Evolutionary conservation across 2,329 filamentous ascomycete genomes (phyloP).

Genomic region (Canariomyces notabilis): DNA sequence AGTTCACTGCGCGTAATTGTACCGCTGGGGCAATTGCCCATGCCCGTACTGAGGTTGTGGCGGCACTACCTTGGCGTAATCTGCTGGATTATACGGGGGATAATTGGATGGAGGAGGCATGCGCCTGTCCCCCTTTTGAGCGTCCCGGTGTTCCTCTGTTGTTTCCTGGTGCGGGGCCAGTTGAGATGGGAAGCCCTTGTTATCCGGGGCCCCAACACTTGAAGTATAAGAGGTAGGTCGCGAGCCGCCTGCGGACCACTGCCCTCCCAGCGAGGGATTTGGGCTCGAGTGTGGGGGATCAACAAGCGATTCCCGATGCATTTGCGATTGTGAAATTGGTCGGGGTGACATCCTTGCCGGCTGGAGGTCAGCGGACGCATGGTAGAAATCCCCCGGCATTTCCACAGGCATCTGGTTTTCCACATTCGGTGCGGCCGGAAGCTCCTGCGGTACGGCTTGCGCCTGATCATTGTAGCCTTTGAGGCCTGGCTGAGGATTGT

Average conservation of each 20-base stretch:
- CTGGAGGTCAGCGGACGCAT: constrained; percentile 26
- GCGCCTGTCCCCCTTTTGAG: constrained; percentile 25
- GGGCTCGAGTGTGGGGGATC: constrained; percentile 16
- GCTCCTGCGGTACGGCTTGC: constrained; percentile 32
- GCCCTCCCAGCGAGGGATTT: constrained; percentile 23
- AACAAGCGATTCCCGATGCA: constrained; percentile 28
- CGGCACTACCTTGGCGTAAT: constrained; percentile 29
- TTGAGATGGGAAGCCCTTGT: constrained; percentile 39
- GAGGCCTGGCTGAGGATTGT: constrained; percentile 23
- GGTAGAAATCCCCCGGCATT: constrained; percentile 45
- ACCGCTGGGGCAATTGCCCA: constrained; percentile 15
- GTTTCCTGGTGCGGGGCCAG: constrained; percentile 45
- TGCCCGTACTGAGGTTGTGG: constrained; percentile 16
- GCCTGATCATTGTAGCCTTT: constrained; percentile 19
- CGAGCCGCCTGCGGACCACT: constrained; percentile 36
- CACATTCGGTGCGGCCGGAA: constrained; percentile 30
- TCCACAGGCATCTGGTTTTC: constrained; percentile 30
- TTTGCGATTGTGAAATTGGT: constrained; percentile 3
- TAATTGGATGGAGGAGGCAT: constrained; percentile 20
- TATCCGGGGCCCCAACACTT: constrained; percentile 37
- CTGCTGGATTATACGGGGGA: constrained; percentile 36
- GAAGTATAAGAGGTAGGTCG: constrained; percentile 36
- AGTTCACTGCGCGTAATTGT: constrained; percentile 11
- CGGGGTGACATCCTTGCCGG: constrained; percentile 29
- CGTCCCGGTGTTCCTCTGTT: constrained; percentile 37